phyloP scores from a whole-genome alignment of 2,329 filamentous ascomycete genomes.

The Nemania sp. region DNA sequence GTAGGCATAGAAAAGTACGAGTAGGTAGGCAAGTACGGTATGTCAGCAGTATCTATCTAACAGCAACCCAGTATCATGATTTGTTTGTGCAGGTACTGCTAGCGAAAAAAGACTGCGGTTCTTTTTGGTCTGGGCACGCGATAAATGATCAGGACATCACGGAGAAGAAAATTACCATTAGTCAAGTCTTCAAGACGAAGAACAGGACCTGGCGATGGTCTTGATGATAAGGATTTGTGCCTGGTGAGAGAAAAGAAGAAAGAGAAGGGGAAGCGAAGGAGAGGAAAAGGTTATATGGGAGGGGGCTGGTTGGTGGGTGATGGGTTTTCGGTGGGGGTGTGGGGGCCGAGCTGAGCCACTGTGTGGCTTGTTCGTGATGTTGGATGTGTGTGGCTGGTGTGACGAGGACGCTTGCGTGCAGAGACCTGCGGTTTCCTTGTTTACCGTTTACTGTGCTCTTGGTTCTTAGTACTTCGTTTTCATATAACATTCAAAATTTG shows the following conservation, averaged over 20 bases:
- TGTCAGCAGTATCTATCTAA: slow-evolving; percentile 98
- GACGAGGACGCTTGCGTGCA: no score
- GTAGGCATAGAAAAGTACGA: slow-evolving; percentile 2
- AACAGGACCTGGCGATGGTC: slow-evolving; percentile 43
- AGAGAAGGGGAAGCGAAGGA: slow-evolving; percentile 23
- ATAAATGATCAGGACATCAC: slow-evolving; percentile 87
- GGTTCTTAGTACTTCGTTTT: no score
- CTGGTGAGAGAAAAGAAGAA: slow-evolving; percentile 46
- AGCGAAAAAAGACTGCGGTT: slow-evolving; percentile 93
- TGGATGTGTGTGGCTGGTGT: no score
- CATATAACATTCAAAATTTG: no score
- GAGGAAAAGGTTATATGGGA: not conserved
- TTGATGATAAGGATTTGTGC: slow-evolving; percentile 97
- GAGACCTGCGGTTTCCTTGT: no score
- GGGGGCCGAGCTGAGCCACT: slow-evolving; percentile 1
- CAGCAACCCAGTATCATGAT: slow-evolving; percentile 70
- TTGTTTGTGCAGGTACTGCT: slow-evolving; percentile 79
- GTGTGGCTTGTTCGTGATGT: no score
- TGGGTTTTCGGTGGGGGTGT: not conserved
- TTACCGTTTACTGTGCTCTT: no score
- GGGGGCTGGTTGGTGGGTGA: not conserved
- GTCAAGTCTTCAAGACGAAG: slow-evolving; percentile 40
- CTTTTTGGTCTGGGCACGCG: slow-evolving; percentile 80
- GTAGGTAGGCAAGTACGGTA: not conserved
- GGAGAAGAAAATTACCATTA: slow-evolving; percentile 47